Percentiles rank a stretch among this genome's conserved stretches.
These are phyloP conservation scores for Furcasterigmium furcatum DNA, from an alignment of 2,329 filamentous ascomycete genomes.

Conservation along the genomic window DNA sequence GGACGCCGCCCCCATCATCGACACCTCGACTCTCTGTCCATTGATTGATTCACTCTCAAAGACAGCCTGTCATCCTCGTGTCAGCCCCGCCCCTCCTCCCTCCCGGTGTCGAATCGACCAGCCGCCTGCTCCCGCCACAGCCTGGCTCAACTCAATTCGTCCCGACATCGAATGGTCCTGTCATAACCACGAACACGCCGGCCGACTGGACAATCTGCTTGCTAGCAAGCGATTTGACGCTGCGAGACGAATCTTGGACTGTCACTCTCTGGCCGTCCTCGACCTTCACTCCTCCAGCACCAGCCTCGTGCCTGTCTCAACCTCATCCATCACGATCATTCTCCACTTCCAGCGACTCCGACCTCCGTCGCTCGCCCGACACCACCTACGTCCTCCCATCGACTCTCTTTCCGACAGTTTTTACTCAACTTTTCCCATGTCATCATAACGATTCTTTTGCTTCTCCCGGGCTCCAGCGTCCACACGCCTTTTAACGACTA, in stretches of 20 bases:
- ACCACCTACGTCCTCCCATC: slow-evolving; percentile 4
- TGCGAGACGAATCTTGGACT: slow-evolving; percentile 7
- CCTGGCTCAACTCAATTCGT: no score
- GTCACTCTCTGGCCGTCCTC: background rate
- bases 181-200: slow-evolving; percentile 6
- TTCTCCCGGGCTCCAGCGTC: slow-evolving; percentile 16
- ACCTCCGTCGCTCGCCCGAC: background rate
- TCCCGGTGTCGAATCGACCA: no score
- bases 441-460: slow-evolving; percentile 38
- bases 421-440: slow-evolving; percentile 26
- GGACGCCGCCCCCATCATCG: background rate
- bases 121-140: no score
- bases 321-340: background rate
- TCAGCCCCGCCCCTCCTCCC: no score
- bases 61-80: no score
- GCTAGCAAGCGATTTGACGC: slow-evolving; percentile 13
- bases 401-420: slow-evolving; percentile 4
- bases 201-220: slow-evolving; percentile 14
- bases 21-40: background rate
- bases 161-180: slow-evolving; percentile 10
- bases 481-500: slow-evolving; percentile 10
- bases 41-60: background rate
- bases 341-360: background rate
- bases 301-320: background rate
- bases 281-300: slow-evolving; percentile 1